Evolutionary conservation across 169 alveolate species (phyloP).

Genomic region (Theileria orientalis): DNA sequence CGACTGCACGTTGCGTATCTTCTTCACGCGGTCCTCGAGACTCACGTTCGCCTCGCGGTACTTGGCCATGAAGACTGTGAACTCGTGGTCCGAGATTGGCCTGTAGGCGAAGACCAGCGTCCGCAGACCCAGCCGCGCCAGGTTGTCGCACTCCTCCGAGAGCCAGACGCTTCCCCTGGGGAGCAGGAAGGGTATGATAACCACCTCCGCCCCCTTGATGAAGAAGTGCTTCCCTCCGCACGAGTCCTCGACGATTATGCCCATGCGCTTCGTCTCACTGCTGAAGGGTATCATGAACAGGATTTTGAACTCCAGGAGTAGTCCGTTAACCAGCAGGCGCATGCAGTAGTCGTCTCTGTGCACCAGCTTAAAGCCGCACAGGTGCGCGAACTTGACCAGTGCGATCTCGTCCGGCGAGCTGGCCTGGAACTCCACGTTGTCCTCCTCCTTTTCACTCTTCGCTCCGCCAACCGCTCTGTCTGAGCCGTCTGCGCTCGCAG

Average conservation of each 20-base stretch:
- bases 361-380: slow-evolving; percentile 85
- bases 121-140: slow-evolving; percentile 93
- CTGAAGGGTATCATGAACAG: slow-evolving; percentile 94
- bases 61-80: slow-evolving; percentile 66
- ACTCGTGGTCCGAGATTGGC: slow-evolving; percentile 85
- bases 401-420: slow-evolving; percentile 99
- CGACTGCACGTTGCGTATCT: slow-evolving; percentile 62
- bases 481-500: too few species aligned
- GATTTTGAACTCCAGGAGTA: slow-evolving; percentile 80
- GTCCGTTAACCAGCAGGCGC: slow-evolving; percentile 66
- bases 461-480: slow-evolving; percentile 37
- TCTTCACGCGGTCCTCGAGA: slow-evolving; percentile 69
- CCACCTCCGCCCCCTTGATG: slow-evolving; percentile 94
- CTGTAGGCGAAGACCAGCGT: slow-evolving; percentile 92
- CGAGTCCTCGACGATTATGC: slow-evolving; percentile 87
- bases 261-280: slow-evolving; percentile 97
- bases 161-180: slow-evolving; percentile 85
- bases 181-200: slow-evolving; percentile 85
- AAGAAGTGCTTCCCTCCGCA: slow-evolving; percentile 68
- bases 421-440: slow-evolving; percentile 86
- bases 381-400: slow-evolving; percentile 91
- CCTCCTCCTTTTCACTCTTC: slow-evolving; percentile 34
- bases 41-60: slow-evolving; percentile 64
- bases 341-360: slow-evolving; percentile 86
- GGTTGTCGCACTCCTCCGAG: slow-evolving; percentile 87